Percentiles rank a stretch among this genome's conserved stretches.
phyloP scores from a whole-genome alignment of 2,329 filamentous ascomycete genomes.

The Hypoxylon sp. region DNA sequence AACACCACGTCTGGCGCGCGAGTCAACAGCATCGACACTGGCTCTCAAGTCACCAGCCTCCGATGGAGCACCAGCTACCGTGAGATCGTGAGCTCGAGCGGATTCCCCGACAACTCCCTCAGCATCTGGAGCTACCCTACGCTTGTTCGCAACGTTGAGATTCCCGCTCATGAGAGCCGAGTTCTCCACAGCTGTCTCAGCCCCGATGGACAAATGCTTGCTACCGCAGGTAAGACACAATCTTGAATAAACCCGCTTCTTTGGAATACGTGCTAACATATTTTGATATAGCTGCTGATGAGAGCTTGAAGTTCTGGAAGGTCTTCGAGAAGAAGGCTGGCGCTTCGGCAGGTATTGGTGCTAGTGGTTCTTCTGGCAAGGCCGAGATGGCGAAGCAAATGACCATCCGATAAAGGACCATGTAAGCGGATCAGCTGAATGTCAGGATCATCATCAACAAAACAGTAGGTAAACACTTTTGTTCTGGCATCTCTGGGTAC shows the following conservation, averaged over 20 bases:
- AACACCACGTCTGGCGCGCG: conserved; percentile 97
- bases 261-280: conserved; percentile 48
- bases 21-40: conserved; percentile 99
- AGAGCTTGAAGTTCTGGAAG: conserved; percentile 99
- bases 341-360: conserved; percentile 73
- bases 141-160: conserved; percentile 96
- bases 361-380: conserved; percentile 79
- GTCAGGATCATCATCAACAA: conserved; percentile 41
- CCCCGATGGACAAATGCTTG: conserved; percentile 97
- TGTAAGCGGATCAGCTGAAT: conserved; percentile 35
- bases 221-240: conserved; percentile 79
- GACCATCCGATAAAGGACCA: conserved; percentile 80
- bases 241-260: not conserved
- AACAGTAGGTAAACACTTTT: conserved; percentile 54
- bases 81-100: conserved; percentile 96
- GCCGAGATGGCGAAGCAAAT: conserved; percentile 93
- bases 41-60: conserved; percentile 95
- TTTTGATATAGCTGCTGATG: conserved; percentile 79
- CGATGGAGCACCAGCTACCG: conserved; percentile 98
- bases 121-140: conserved; percentile 99
- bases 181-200: conserved; percentile 97
- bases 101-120: conserved; percentile 98
- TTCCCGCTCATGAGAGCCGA: conserved; percentile 95
- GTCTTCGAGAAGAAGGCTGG: conserved; percentile 98
- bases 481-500: conserved; percentile 52